Base-by-base conservation (phyloP, 768 basidiomycete species). In the Rhodotorula taiwanensis region DNA sequence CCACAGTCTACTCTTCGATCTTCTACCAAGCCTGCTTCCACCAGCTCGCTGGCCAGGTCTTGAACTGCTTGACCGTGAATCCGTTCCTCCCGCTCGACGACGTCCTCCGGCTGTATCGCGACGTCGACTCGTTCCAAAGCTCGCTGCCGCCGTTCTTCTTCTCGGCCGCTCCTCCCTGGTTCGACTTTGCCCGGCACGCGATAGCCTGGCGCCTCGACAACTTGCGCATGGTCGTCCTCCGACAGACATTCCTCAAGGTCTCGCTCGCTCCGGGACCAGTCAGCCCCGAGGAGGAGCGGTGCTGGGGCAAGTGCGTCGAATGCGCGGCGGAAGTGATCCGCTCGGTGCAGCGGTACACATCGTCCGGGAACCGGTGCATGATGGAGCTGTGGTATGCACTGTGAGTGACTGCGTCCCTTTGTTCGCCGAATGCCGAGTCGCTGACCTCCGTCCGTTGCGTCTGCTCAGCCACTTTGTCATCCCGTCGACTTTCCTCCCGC, bases 351-450 rank as follows among this genome's bases (percentile, higher is more conserved):
- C 30, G 44, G 6, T 56, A 47, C 34, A 34, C 45, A 5, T 11
- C 23, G 13, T 2, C 31, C 11, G 25, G 16, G 0, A 21, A 23
- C 25, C n/a, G 25, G 16, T 34, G n/a, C 20, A 11, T 14, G 6
- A 56, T 47, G 45, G 55, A 56, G 33, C 45, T 30, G 44, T 56
- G 55, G 55, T 56, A 56, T 18, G 4, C 33, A 4, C 45, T 56
- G 55, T 56, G 18, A 31, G 55, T 47, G 7, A 11, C 49, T 50
- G 18, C 3, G 30, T 13, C 25, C 11, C 13, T n/a, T n/a, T n/a
- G n/a, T n/a, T n/a, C n/a, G n/a, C 16, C 44, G 18, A 31, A 14
- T 11, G 27, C 30, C 6, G 30, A 18, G 2, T 6, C 18, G 3
- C 47, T 27, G 2, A 13, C 4, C 27, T 27, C 47, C 16, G 25